phyloP scores from a whole-genome alignment of 306 rosid species.

The Cyclanthera cordifolia region DNA sequence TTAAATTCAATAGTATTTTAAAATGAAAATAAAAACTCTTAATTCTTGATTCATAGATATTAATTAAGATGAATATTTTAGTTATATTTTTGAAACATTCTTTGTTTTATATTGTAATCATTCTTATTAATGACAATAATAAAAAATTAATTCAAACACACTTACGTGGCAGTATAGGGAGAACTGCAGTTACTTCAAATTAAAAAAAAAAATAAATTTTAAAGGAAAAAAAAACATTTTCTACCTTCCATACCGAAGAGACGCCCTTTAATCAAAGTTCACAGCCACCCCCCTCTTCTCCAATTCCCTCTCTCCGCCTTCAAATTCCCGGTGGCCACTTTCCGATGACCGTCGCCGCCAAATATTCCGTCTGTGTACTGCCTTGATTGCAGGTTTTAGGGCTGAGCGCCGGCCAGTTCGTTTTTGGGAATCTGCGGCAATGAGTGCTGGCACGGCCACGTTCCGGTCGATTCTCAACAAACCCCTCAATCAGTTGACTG shows the following conservation, averaged over 20 bases:
- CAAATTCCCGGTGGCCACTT: neutral
- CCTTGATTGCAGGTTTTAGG: constrained; percentile 4
- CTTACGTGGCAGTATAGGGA: constrained; percentile 97
- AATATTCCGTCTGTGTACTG: neutral
- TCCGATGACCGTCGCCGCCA: neutral
- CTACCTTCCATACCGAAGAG: constrained; percentile 1
- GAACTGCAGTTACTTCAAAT: constrained; percentile 32
- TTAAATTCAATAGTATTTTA: no score
- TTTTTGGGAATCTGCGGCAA: constrained; percentile 20
- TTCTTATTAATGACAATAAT: neutral
- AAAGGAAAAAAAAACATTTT: neutral
- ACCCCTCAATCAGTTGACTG: constrained; percentile 82
- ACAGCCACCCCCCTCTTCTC: constrained; percentile 6
- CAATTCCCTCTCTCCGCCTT: neutral
- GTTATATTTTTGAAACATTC: neutral
- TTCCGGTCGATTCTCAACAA: constrained; percentile 77
- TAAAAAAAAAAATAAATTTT: neutral
- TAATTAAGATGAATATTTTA: no score
- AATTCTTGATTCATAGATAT: no score
- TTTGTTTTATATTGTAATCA: no score
- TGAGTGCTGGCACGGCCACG: constrained; percentile 57
- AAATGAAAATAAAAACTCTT: no score
- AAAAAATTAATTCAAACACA: constrained; percentile 10
- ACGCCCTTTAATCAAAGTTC: constrained; percentile 7
- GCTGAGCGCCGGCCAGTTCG: neutral